These are phyloP conservation scores for Ganoderma meredithae DNA, from an alignment of 1,284 basidiomycete species.

Conservation along the genomic window DNA sequence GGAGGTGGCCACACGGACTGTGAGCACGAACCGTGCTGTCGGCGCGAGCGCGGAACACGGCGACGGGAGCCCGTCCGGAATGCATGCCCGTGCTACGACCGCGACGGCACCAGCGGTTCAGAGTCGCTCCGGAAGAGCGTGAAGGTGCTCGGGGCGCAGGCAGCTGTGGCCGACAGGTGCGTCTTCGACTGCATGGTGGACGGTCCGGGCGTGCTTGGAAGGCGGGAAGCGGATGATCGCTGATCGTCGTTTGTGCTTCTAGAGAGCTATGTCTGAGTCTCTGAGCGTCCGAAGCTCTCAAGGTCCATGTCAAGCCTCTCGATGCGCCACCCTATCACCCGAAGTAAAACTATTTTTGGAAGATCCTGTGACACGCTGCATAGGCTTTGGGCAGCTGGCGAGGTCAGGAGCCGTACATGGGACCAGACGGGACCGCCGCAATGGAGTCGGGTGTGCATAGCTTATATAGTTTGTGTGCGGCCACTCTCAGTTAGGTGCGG, in stretches of 20 bases:
- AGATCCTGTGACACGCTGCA: background rate
- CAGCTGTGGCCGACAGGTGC: slow-evolving; percentile 2
- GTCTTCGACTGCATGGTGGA: slow-evolving; percentile 1
- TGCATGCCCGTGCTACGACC: background rate
- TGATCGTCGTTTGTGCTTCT: slow-evolving; percentile 15
- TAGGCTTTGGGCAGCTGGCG: background rate
- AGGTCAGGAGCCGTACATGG: background rate
- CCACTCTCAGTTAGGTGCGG: background rate
- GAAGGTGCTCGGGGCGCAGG: background rate
- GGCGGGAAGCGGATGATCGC: slow-evolving; percentile 2
- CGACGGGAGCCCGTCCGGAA: slow-evolving; percentile 3
- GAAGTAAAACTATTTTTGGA: background rate
- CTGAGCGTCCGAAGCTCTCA: background rate
- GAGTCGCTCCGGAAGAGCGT: background rate
- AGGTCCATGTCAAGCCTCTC: background rate
- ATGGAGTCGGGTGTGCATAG: background rate
- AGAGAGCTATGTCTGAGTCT: background rate
- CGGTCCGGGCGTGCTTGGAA: background rate
- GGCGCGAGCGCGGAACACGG: background rate
- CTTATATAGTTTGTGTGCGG: background rate
- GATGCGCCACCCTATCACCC: too few relatives aligned
- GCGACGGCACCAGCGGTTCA: background rate
- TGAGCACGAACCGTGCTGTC: background rate
- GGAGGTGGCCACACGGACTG: slow-evolving; percentile 4
- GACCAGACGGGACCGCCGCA: background rate